Evolutionary conservation across 2,329 filamentous ascomycete genomes (phyloP).

Genomic region (Diaporthe australafricana): DNA sequence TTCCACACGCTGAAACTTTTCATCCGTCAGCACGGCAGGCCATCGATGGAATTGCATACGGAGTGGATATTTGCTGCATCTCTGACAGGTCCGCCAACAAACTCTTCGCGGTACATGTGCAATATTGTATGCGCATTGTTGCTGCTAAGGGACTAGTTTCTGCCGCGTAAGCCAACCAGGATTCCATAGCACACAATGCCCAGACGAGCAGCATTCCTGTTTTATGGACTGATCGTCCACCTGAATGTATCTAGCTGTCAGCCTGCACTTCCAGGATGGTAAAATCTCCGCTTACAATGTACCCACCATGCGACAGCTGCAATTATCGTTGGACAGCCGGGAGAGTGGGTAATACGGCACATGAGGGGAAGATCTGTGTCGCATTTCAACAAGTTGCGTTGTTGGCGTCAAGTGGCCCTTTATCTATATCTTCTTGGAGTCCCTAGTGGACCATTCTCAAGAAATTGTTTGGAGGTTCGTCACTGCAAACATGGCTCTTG

Average conservation of each 20-base stretch:
- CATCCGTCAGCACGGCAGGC: too few relatives aligned
- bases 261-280: not conserved
- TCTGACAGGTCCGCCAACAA: not conserved
- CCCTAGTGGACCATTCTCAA: not conserved
- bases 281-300: not conserved
- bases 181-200: not conserved
- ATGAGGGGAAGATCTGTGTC: not conserved
- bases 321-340: not conserved
- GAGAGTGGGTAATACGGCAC: too few relatives aligned
- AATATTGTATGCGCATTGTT: not conserved
- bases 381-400: not conserved
- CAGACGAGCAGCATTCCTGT: not conserved
- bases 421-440: too few relatives aligned
- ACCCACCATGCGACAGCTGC: not conserved
- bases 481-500: not conserved
- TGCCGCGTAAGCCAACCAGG: not conserved
- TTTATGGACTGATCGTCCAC: not conserved
- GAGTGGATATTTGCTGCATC: not conserved
- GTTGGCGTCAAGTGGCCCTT: not conserved
- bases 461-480: fast-evolving
- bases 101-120: not conserved
- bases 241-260: not conserved
- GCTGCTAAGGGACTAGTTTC: not conserved
- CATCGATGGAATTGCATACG: too few relatives aligned
- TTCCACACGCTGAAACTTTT: not conserved